Conservation (phyloP, 257 asterid genomes). For the Solanum piurae region DNA sequence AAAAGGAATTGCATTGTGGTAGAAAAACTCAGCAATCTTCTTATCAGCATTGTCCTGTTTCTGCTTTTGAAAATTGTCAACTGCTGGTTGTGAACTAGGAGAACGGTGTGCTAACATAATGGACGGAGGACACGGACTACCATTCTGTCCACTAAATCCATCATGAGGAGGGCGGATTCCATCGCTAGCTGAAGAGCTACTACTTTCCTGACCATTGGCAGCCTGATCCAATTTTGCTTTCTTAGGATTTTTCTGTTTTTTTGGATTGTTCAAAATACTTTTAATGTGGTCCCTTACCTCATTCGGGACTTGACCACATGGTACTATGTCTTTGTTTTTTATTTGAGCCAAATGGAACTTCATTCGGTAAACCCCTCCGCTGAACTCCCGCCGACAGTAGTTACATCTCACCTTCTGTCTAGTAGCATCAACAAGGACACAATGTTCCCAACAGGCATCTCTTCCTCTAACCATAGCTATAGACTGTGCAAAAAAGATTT, state of each 20-base stretch:
- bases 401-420: conserved; percentile 40
- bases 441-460: conserved; percentile 42
- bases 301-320: conserved; percentile 26
- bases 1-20: conserved; percentile 31
- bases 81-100: conserved; percentile 8
- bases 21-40: conserved; percentile 33
- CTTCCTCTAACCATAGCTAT: conserved; percentile 35
- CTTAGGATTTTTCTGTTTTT: conserved; percentile 25
- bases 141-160: conserved; percentile 22
- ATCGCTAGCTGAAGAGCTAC: conserved; percentile 36
- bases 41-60: conserved; percentile 35
- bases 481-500: background rate
- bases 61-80: conserved; percentile 13
- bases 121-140: conserved; percentile 21
- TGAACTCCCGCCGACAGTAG: conserved; percentile 37
- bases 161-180: conserved; percentile 20
- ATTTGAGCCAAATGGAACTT: conserved; percentile 44
- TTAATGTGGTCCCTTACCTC: conserved; percentile 24
- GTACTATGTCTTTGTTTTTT: conserved; percentile 34
- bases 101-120: conserved; percentile 14
- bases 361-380: conserved; percentile 43
- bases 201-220: conserved; percentile 18
- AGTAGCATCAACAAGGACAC: conserved; percentile 38
- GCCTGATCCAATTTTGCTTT: conserved; percentile 24
- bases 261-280: conserved; percentile 18